These are phyloP conservation scores for Tympanopsis confertula DNA, from an alignment of 2,329 filamentous ascomycete genomes.

Conservation along the genomic window DNA sequence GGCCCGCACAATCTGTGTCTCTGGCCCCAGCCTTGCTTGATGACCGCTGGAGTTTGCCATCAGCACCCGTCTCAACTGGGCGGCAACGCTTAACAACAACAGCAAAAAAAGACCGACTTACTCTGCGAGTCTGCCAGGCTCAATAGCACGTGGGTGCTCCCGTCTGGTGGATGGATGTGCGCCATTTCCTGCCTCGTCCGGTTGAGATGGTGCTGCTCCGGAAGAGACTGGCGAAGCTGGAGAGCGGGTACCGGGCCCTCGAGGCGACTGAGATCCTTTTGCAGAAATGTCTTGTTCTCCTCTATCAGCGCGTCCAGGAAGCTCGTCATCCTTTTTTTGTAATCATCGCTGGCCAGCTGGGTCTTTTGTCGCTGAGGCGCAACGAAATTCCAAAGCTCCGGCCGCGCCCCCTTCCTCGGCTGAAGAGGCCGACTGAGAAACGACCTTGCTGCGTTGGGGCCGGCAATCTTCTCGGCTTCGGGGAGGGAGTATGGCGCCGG, in stretches of 20 bases:
- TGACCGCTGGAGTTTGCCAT: too few species aligned
- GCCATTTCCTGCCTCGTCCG: constrained; percentile 5
- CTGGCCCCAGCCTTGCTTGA: constrained; percentile 5
- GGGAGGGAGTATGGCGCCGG: constrained; percentile 10
- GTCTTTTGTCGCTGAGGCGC: constrained; percentile 9
- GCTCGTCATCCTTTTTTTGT: constrained; percentile 6
- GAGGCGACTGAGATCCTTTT: constrained; percentile 5
- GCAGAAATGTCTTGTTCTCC: constrained; percentile 5
- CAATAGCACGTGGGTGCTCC: constrained; percentile 5
- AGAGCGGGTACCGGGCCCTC: constrained; percentile 8
- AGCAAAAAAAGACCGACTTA: too few species aligned
- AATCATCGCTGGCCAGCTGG: constrained; percentile 3
- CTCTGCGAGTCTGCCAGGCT: constrained; percentile 4
- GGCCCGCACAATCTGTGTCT: constrained; percentile 4
- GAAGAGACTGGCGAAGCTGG: constrained; percentile 7
- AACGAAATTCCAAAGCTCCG: constrained; percentile 5
- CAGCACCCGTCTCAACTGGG: too few species aligned
- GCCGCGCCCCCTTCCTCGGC: constrained; percentile 5
- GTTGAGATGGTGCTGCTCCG: constrained; percentile 3
- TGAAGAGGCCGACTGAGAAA: too few species aligned
- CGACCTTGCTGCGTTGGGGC: constrained; percentile 5
- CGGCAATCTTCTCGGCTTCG: constrained; percentile 5
- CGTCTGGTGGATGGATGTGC: constrained; percentile 5
- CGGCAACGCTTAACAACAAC: too few species aligned
- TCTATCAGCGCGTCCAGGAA: constrained; percentile 4